Evolutionary conservation across 164 flowering plant genomes (phyloP), one percentile per base, ranked within the genome.

Genomic region (Nymphaea colorata): DNA sequence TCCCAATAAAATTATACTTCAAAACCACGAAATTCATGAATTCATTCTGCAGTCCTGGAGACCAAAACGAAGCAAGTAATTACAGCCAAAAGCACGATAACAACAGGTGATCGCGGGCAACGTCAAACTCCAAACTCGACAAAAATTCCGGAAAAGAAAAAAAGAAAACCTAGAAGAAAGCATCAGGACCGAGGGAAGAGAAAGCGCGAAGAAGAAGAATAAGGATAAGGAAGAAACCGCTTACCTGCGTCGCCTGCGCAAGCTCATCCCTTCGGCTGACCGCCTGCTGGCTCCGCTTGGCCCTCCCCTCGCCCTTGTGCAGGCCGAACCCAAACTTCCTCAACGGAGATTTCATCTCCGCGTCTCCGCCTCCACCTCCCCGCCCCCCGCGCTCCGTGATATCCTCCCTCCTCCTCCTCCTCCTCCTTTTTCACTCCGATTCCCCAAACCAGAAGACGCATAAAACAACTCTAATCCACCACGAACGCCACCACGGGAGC

Each of bases 201-300:
- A 36, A 61, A 61, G 41, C 17, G n/a, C 8, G 6, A n/a, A 61
- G 4, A 61, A 61, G 43, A 69, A 6, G 14, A 47, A 25, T 25
- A 25, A 25, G 36, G 36, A 25, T 25, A 1, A 25, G 36, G 36
- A 25, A 25, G 36, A 25, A 25, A 25, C 36, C 36, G 36, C 68
- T 59, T 73, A 90, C 98, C 97, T 85, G 72, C n/a, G 91, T 72
- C 18, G 97, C 98, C 69, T 80, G 90, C 68, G 87, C 84, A 25
- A 93, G 87, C 64, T 85, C 94, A 75, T 93, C 94, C n/a, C 82
- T 68, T 74, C 82, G 87, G 16, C 82, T 77, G 57, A 84, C 59
- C 62, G 76, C 74, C 2, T 70, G 79, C 60, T 67, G 70, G 67
- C 85, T 85, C 66, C 73, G 77, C 61, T 83, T 86, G 63, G 84